These are phyloP conservation scores for Naganishia vishniacii DNA, from an alignment of 768 basidiomycete genomes.

Conservation along the genomic window DNA sequence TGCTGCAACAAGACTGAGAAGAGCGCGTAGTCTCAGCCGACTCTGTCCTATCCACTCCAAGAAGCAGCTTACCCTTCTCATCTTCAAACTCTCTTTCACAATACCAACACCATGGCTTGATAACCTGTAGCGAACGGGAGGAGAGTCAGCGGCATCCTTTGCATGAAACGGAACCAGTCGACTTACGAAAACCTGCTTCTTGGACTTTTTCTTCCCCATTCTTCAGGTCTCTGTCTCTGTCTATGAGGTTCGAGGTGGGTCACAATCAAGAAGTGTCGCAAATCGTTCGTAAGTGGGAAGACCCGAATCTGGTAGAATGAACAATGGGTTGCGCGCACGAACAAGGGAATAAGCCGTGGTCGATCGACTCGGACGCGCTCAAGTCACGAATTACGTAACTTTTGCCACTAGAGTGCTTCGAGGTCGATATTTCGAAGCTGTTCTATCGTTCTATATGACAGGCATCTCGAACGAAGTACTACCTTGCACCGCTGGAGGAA, in stretches of 20 bases:
- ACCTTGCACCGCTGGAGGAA: too few species aligned
- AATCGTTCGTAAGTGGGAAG: too few species aligned
- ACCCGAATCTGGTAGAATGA: not conserved
- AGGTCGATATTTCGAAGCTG: too few species aligned
- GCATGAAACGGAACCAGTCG: not conserved
- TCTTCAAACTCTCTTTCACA: slow-evolving; percentile 99
- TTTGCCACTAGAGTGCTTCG: not conserved
- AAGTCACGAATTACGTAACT: not conserved
- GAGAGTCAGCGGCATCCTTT: not conserved
- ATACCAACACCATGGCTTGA: slow-evolving; percentile 89
- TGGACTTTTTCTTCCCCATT: slow-evolving; percentile 48
- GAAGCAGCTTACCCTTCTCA: slow-evolving; percentile 72
- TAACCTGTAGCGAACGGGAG: slow-evolving; percentile 30
- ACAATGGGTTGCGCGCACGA: not conserved
- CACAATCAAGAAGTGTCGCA: too few species aligned
- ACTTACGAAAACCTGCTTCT: slow-evolving; percentile 44
- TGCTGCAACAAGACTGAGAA: slow-evolving; percentile 88
- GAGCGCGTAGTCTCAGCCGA: slow-evolving; percentile 4
- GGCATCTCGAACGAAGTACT: too few species aligned
- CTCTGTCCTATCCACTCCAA: not conserved
- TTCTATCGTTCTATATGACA: too few species aligned
- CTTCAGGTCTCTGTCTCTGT: not conserved
- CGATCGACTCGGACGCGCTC: not conserved
- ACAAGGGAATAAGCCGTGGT: too few species aligned
- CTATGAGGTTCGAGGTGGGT: too few species aligned